phyloP scores from a whole-genome alignment of 1,139 yeast genomes.

The Lodderomyces metapsilosis region DNA sequence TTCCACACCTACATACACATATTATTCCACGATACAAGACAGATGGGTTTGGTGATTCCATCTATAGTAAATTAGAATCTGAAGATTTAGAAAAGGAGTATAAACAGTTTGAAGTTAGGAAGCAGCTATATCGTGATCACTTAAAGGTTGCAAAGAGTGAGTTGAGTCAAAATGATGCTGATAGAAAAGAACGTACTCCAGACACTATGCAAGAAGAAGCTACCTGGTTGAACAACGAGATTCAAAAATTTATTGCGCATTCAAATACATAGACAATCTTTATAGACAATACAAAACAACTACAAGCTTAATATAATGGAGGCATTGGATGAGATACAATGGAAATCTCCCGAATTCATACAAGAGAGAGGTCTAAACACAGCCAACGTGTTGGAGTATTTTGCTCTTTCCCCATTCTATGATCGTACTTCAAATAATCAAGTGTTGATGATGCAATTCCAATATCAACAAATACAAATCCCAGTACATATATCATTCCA shows the following conservation, averaged over 20 bases:
- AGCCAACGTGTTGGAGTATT: slow-evolving; percentile 88
- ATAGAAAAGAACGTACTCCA: slow-evolving; percentile 49
- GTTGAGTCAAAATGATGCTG: slow-evolving; percentile 32
- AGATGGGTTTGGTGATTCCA: slow-evolving; percentile 59
- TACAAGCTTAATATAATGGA: slow-evolving; percentile 12
- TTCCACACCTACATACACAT: slow-evolving; percentile 93
- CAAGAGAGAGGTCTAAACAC: slow-evolving; percentile 83
- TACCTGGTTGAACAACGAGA: slow-evolving; percentile 40
- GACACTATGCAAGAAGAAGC: slow-evolving; percentile 72
- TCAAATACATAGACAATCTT: not conserved
- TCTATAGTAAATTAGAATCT: slow-evolving; percentile 61
- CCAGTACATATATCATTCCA: slow-evolving; percentile 37
- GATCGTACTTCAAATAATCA: slow-evolving; percentile 94
- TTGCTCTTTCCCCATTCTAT: slow-evolving; percentile 90
- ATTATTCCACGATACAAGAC: slow-evolving; percentile 73
- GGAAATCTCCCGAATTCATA: slow-evolving; percentile 98
- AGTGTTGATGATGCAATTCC: slow-evolving; percentile 92
- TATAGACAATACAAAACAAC: not conserved
- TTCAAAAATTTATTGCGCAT: slow-evolving; percentile 16
- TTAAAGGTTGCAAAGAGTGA: slow-evolving; percentile 19
- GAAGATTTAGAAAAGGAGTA: slow-evolving; percentile 31
- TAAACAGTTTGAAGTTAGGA: slow-evolving; percentile 30
- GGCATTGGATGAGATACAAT: slow-evolving; percentile 82
- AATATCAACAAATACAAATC: slow-evolving; percentile 67
- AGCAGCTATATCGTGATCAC: not conserved